Base-by-base conservation (phyloP, 345 rosid species). In the Dovyalis caffra region DNA sequence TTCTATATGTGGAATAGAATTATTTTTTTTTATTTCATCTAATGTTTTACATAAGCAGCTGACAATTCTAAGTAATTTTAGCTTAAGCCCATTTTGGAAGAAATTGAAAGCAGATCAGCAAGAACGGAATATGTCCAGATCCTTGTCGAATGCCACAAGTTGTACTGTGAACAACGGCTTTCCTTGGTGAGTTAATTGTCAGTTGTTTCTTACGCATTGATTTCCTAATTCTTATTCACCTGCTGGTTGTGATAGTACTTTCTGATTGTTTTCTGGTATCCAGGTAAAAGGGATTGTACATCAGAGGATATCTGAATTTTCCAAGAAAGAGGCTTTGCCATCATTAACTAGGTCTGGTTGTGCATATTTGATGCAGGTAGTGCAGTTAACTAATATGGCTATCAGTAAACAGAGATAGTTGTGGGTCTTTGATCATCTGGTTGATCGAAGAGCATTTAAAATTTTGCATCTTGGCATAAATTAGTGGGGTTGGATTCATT, bases 271-370 rank as follows among this genome's bases (percentile, higher is more conserved):
- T 71, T 60, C 35, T 38, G 74, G 21, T 76, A 58, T 79, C 58
- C 74, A 95, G 99, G 83, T 95, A 77, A 91, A 86, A 87, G 92
- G 95, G 81, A 91, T 90, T 73, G 99, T 92, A 77, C 92, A 90
- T 64, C 98, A 87, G 70, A 90, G 99, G 62, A 90, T 92, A 80
- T 85, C 90, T 76, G 96, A 92, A 72, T 95, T 90, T 84, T 45
- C 99, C 73, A 95, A 91, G 85, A 95, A 90, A 78, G 99, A 92
- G 87, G 87, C 90, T 51, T 83, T 95, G 85, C 94, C 97, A 66
- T 89, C 98, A 58, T 86, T 95, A 87, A 95, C 98, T 51, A 90
- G 99, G 86, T 90, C 98, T 38, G 98, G 99, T 69, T 95, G 99
- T 85, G 95, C 98, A 74, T 95, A 93, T 81, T 85, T 94, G 66